Base-by-base conservation (phyloP, 1,284 basidiomycete genomes). In the Phellopilus nigrolimitatus region DNA sequence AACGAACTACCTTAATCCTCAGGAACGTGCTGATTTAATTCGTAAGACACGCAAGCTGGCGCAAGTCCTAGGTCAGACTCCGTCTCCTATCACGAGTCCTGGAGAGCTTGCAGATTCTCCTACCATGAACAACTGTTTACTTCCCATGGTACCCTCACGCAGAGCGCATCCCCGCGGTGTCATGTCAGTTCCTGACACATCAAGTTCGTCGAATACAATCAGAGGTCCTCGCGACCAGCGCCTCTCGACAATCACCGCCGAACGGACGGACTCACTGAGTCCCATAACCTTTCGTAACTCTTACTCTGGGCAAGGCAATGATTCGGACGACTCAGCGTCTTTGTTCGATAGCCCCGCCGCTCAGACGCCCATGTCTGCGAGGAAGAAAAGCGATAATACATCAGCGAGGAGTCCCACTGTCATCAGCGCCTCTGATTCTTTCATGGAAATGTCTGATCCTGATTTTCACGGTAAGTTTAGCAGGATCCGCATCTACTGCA, bases 31-130 rank as follows among this genome's bases (percentile, higher is more conserved):
- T 0, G 82, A 87, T 36, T 79, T 87, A 47, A 70, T 91, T 21
- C 74, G 80, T 46, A 82, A 84, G 57, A 79, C 82, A 27, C 79
- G 82, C 60, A 93, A 93, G 66, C 74, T 93, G 36, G 78, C 87
- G 22, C 82, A 84, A 59, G 67, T 92, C 15, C 82, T 93, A 45
- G 91, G 91, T 22, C 74, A 80, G 64, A 76, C 73, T 0, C 83
- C 82, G 74, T 70, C 25, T 64, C 64, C 15, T 67, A 70, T 30
- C 3, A 57, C 68, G 22, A 56, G 62, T 2, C 57, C 65, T 9
- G 64, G 66, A 42, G 69, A 72, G 6, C n/a, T 48, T 15, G 59
- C 62, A 30, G 64, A 59, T 42, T 58, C 50, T 3, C 62, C 59
- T 6, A 7, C 36, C 10, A 49, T 49, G 4, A 68, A 58, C 33